A percentile compares a stretch with the other conserved stretches of the same genome.
Evolutionary conservation across 495 filamentous ascomycete genomes (phyloP).

Genomic region (Bryoglossum gracile): DNA sequence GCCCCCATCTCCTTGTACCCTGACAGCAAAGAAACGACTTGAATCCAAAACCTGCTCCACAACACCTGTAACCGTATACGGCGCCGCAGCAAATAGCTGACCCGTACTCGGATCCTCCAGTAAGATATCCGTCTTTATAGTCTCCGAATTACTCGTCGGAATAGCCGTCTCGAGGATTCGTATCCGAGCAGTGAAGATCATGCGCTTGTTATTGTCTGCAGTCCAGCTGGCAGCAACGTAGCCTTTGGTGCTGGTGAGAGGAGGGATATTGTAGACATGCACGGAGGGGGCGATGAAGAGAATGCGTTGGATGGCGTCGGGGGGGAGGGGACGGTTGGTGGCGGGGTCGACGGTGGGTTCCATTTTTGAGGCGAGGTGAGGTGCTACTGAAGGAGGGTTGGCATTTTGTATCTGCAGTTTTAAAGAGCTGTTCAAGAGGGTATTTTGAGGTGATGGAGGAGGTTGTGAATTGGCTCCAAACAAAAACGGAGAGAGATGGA

Average conservation of each 20-base stretch:
- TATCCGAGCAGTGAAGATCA: constrained; percentile 76
- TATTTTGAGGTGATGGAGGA: background rate
- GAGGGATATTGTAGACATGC: constrained; percentile 77
- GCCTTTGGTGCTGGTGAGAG: constrained; percentile 59
- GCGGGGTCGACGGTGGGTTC: constrained; percentile 45
- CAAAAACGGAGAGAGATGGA: background rate
- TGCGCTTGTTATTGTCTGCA: constrained; percentile 52
- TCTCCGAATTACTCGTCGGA: constrained; percentile 36
- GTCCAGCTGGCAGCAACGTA: constrained; percentile 73
- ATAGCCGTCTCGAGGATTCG: constrained; percentile 71
- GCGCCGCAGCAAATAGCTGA: constrained; percentile 72
- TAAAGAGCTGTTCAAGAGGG: background rate
- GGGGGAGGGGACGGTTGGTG: constrained; percentile 48
- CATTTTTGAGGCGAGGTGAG: constrained; percentile 10
- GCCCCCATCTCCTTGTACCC: constrained; percentile 61
- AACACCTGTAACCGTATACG: constrained; percentile 49
- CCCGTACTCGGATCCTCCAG: constrained; percentile 64
- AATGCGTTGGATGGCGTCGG: constrained; percentile 70
- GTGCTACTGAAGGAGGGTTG: background rate
- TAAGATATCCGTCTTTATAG: constrained; percentile 60
- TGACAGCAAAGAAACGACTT: constrained; percentile 70
- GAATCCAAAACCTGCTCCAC: constrained; percentile 70
- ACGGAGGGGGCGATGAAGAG: constrained; percentile 62
- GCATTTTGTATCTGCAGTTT: constrained; percentile 4
- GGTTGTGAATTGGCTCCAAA: background rate